Conservation (phyloP, 345 rosid genomes). For the Acer campestre region DNA sequence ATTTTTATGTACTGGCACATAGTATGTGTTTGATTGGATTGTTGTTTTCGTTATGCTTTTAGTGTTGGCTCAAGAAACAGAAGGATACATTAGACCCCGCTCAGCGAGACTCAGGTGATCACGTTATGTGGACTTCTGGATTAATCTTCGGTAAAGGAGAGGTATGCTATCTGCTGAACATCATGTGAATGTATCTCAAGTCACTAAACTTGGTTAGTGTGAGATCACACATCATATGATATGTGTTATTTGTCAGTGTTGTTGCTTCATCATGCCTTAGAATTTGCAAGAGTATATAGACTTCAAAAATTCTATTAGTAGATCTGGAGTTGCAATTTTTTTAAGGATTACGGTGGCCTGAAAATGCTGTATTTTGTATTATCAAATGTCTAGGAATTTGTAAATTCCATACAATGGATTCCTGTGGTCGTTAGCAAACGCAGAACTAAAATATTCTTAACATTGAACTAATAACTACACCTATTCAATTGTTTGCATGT, state of each 20-base stretch:
- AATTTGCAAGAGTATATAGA: background rate
- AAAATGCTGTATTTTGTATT: background rate
- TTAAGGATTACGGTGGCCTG: background rate
- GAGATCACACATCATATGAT: background rate
- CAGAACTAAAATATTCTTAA: background rate
- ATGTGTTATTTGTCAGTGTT: background rate
- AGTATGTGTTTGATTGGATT: background rate
- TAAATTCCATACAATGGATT: background rate
- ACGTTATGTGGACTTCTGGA: constrained; percentile 42
- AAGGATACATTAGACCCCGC: constrained; percentile 28
- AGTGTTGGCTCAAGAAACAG: constrained; percentile 48
- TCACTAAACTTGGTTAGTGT: background rate
- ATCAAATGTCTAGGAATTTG: background rate
- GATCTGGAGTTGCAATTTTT: background rate
- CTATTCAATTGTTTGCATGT: background rate
- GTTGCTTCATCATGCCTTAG: background rate
- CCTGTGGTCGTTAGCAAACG: background rate
- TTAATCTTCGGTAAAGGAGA: constrained; percentile 35
- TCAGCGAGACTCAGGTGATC: constrained; percentile 22
- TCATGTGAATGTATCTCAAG: constrained; percentile 1
- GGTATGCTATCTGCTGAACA: constrained; percentile 14
- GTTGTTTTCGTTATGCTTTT: constrained; percentile 10
- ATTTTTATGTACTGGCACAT: background rate
- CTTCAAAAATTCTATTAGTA: background rate
- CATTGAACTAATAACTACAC: background rate